Evolutionary conservation across 1,284 basidiomycete genomes (phyloP), one percentile per base, ranked within the genome.

Genomic region (Boletus subluridellus): DNA sequence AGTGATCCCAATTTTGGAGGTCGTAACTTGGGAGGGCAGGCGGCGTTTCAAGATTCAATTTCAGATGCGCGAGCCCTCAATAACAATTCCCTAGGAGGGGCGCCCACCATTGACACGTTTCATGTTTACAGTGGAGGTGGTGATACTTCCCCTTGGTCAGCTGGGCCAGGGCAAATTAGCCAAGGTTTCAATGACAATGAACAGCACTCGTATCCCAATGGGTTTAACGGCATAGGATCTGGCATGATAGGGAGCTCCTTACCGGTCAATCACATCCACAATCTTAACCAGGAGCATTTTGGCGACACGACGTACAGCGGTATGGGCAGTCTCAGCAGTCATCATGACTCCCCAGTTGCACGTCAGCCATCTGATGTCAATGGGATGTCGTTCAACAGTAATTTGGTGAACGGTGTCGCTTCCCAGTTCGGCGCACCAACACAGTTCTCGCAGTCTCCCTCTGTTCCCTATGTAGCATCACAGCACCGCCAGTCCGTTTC

Each of bases 31-130:
- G 70, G 69, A 55, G 73, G 76, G 50, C 69, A 74, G 58, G 66
- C 69, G 37, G 65, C 70, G 7, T 77, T 74, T 52, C 70, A 71
- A 58, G 76, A 78, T 49, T 54, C 68, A 3, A 63, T 68, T 28
- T 37, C 65, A 62, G 77, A 81, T 60, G 64, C 69, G 34, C 73
- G 74, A 56, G 58, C 69, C 14, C 76, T 74, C 63, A 71, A 70
- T 32, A 75, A 69, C 61, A 65, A 74, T 45, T 51, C 66, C 3
- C 61, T 73, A n/a, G 75, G 70, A 41, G 73, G 79, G 61, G 68
- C 71, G 21, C 63, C 75, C 37, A 69, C 73, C 35, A 65, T 78
- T 49, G 82, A 83, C 60, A 75, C 74, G 8, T 80, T 79, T 66
- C 75, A 76, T 15, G 74, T 71, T 59, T 78, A 76, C 63, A 69